These are phyloP conservation scores for Trichomonas tenax DNA, from an alignment of 208 protist species.

Conservation along the genomic window DNA sequence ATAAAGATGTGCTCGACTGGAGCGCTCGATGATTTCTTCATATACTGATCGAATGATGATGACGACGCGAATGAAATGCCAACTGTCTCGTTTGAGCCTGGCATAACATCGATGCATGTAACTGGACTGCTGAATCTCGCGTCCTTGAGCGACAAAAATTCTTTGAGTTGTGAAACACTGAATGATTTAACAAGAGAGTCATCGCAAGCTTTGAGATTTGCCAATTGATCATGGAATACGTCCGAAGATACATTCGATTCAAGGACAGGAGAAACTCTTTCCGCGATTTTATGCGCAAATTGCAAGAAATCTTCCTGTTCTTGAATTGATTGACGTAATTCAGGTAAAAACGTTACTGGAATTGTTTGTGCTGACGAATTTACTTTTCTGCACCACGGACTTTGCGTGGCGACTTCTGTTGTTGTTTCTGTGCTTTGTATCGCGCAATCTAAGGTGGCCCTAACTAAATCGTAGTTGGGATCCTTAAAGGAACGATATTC, in stretches of 20 bases:
- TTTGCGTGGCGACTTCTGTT: neutral
- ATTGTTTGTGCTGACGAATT: neutral
- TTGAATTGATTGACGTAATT: neutral
- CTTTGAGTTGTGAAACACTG: neutral
- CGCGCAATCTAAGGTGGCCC: neutral
- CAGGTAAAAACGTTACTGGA: neutral
- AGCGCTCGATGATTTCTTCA: neutral
- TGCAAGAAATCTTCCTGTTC: neutral
- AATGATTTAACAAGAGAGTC: neutral
- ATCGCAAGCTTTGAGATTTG: neutral
- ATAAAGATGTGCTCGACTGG: neutral
- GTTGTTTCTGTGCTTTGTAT: neutral
- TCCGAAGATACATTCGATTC: neutral
- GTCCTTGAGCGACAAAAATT: neutral
- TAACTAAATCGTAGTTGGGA: neutral
- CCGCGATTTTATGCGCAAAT: neutral
- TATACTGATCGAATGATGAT: neutral
- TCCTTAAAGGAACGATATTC: slow-evolving; percentile 5
- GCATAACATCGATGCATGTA: neutral
- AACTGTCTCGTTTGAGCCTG: neutral
- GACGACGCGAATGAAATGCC: neutral
- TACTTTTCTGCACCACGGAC: neutral
- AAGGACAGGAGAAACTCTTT: neutral
- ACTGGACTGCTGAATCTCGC: neutral
- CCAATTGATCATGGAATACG: neutral